Percentiles rank a stretch among this genome's conserved stretches.
Conservation (phyloP, 1,284 basidiomycete genomes). For the Violaceomyces palustris region DNA sequence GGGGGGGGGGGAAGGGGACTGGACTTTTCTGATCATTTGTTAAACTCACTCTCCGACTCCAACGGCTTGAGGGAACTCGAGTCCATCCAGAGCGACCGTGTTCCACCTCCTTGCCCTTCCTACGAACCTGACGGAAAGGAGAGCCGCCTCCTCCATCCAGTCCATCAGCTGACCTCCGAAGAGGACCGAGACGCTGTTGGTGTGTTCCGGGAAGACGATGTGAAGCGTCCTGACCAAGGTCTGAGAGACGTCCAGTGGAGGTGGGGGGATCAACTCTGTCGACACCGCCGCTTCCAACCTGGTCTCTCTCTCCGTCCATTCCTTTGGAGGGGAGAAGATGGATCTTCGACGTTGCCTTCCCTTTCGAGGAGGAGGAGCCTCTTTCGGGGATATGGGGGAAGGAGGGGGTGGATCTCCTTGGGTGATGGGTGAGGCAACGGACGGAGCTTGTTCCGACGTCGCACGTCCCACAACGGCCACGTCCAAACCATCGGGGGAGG, state of each 20-base stretch:
- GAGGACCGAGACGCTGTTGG: conserved; percentile 30
- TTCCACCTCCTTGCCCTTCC: conserved; percentile 21
- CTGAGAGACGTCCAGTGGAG: conserved; percentile 15
- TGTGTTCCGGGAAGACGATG: conserved; percentile 42
- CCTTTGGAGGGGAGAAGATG: conserved; percentile 13
- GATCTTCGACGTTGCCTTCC: conserved; percentile 14
- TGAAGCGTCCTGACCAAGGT: conserved; percentile 31
- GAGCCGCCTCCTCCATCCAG: conserved; percentile 41
- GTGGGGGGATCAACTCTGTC: too few relatives aligned
- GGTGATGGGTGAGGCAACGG: too few relatives aligned
- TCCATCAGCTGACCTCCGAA: conserved; percentile 45
- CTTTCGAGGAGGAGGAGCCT: too few relatives aligned
- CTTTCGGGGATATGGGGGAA: too few relatives aligned
- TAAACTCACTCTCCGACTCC: conserved; percentile 31
- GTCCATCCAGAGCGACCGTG: conserved; percentile 36
- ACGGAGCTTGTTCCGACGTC: too few relatives aligned
- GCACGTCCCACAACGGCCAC: too few relatives aligned
- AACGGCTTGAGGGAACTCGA: conserved; percentile 36
- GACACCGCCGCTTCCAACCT: too few relatives aligned
- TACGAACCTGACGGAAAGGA: conserved; percentile 25
- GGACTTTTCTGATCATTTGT: too few relatives aligned
- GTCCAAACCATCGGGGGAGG: too few relatives aligned
- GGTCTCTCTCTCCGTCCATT: background rate
- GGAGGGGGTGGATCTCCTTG: too few relatives aligned
- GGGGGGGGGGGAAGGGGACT: too few relatives aligned